Base-by-base conservation (phyloP, 1,284 basidiomycete species). In the Thecaphora thlaspeos region DNA sequence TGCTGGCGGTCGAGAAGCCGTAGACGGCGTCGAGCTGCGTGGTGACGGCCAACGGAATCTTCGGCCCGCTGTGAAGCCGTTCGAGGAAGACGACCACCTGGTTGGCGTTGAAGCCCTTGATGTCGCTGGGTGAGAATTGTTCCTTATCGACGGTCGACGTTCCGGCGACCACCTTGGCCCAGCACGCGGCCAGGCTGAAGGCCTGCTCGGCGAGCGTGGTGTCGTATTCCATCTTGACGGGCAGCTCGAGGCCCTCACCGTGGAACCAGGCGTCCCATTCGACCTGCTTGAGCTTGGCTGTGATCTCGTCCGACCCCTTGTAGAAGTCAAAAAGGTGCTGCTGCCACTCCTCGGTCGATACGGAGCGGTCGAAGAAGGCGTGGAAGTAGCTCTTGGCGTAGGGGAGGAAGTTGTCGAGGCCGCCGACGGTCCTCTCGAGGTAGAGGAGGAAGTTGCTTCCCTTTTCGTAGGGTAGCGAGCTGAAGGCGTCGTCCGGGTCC, bases 281-380 rank as follows among this genome's bases (percentile, higher is more conserved):
- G 38, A 95, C 83, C 62, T 88, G 82, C 30, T 70, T 43, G 34
- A 97, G 82, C 28, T 84, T 61, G 14, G 44, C 55, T 2, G 57
- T 70, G 12, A 71, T 83, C 60, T 86, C 83, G 50, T 47, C 50
- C 44, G 55, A 75, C 37, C 30, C 49, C 83, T 71, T 88, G 80
- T 61, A 80, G 79, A 86, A 97, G 78, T 88, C 94, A n/a, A 76
- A 90, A 19, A 98, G 81, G 75, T 97, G 90, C 4, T 82, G 81
- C 71, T 89, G 88, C 91, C 92, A 97, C 69, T 94, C 84, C 36
- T 85, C 81, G 0, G 91, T 95, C 15, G 88, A 88, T 76, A 97
- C 90, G 59, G 89, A 89, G 75, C 87, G 85, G 15, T 91, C 88
- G 55, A 66, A 61, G 46, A 75, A 77, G 23, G 73, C 65, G 46